phyloP scores from a whole-genome alignment of 2,329 filamentous ascomycete genomes.

The Apiospora pterosperma region DNA sequence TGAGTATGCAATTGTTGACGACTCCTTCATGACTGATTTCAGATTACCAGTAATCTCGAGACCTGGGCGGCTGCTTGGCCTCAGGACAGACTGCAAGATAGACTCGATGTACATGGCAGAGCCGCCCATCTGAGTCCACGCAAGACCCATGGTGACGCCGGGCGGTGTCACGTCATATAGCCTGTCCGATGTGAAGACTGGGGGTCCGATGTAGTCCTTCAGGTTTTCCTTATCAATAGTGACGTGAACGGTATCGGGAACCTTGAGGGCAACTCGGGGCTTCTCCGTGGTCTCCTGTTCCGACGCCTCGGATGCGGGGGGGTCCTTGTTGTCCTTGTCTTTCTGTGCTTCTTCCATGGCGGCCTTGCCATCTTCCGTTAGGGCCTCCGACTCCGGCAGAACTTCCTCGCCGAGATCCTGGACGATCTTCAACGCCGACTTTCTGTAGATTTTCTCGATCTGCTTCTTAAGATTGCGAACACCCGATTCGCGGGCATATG shows the following conservation, averaged over 20 bases:
- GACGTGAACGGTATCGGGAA: conserved; percentile 85
- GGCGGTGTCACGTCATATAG: conserved; percentile 91
- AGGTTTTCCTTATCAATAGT: conserved; percentile 84
- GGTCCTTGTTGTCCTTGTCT: conserved; percentile 34
- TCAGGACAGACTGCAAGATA: conserved; percentile 82
- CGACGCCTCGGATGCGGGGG: conserved; percentile 33
- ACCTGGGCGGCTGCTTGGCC: conserved; percentile 68
- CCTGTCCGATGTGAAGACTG: conserved; percentile 91
- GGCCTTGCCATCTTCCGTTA: conserved; percentile 82
- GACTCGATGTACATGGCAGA: conserved; percentile 97
- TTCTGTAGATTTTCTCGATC: conserved; percentile 98
- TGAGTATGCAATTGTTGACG: conserved; percentile 89
- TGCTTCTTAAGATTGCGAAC: conserved; percentile 99
- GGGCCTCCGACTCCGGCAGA: conserved; percentile 73
- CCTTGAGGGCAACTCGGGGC: conserved; percentile 73
- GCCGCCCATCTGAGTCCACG: conserved; percentile 96
- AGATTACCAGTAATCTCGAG: conserved; percentile 93
- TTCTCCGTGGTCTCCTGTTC: conserved; percentile 64
- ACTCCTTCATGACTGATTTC: conserved; percentile 98
- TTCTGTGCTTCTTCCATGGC: conserved; percentile 70
- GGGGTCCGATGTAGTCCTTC: conserved; percentile 94
- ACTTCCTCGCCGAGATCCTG: conserved; percentile 86
- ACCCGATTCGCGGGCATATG: conserved; percentile 94
- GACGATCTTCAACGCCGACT: conserved; percentile 95
- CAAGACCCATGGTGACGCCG: conserved; percentile 95